phyloP scores from a whole-genome alignment of 2,329 filamentous ascomycete species.

The Westerdykella ornata region DNA sequence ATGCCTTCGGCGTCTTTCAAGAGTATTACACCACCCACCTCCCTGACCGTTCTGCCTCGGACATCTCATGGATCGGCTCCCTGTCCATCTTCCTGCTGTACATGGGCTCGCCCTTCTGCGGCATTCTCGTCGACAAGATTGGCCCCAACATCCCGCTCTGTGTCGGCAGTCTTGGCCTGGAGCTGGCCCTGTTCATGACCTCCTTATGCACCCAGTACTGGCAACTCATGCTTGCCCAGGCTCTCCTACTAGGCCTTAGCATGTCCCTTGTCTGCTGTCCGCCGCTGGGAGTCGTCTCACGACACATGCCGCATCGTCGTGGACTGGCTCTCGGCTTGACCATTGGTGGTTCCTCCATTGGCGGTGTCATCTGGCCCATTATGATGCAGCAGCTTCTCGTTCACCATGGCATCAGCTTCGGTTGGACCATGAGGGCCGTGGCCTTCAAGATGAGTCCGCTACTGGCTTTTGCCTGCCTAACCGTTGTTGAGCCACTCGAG shows the following conservation, averaged over 20 bases:
- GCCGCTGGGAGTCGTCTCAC: too few species aligned
- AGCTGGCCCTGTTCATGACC: conserved; percentile 45
- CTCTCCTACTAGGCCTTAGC: neutral
- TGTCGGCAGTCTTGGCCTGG: conserved; percentile 34
- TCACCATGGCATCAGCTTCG: conserved; percentile 42
- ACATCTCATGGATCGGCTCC: conserved; percentile 47
- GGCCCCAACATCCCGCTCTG: neutral
- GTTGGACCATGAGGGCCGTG: conserved; percentile 51
- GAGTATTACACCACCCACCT: conserved; percentile 19
- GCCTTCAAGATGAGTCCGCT: conserved; percentile 54
- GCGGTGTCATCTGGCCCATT: conserved; percentile 52
- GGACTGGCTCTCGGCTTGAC: conserved; percentile 42
- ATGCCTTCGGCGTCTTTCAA: conserved; percentile 27
- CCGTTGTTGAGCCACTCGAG: conserved; percentile 24
- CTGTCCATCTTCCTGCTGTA: conserved; percentile 25
- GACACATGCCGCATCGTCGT: conserved; percentile 12
- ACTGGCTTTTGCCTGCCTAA: conserved; percentile 46
- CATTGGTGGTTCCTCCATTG: conserved; percentile 41
- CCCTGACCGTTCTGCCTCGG: conserved; percentile 24
- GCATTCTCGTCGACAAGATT: too few species aligned
- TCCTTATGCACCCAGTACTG: conserved; percentile 46
- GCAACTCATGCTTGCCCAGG: conserved; percentile 33
- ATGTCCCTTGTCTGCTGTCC: too few species aligned
- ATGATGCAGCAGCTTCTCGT: conserved; percentile 49
- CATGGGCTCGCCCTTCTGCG: too few species aligned